Conservation (phyloP, 2,329 filamentous ascomycete species). For the Pseudocercospora macadamiae region DNA sequence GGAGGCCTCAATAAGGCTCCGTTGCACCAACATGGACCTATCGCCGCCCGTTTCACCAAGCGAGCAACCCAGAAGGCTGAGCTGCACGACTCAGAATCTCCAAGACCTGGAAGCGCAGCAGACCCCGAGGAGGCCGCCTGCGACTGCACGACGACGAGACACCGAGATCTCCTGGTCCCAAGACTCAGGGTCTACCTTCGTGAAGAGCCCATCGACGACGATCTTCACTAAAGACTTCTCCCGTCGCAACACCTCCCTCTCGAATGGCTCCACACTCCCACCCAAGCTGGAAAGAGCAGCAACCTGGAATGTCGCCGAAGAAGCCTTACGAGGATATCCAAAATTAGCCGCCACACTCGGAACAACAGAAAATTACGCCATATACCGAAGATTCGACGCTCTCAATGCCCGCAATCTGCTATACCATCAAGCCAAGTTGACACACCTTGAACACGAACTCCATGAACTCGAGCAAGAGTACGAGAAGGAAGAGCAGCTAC, state of each 20-base stretch:
- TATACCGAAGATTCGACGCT: constrained; percentile 30
- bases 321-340: constrained; percentile 28
- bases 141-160: constrained; percentile 6
- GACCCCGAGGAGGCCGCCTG: background rate
- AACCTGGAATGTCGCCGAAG: constrained; percentile 18
- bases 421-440: constrained; percentile 33
- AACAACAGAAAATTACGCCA: constrained; percentile 24
- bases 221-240: constrained; percentile 5
- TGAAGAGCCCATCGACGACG: constrained; percentile 5
- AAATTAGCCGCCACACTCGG: constrained; percentile 27
- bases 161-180: constrained; percentile 10
- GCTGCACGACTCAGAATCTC: constrained; percentile 1
- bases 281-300: constrained; percentile 15
- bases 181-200: constrained; percentile 7
- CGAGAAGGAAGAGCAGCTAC: constrained; percentile 19
- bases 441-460: constrained; percentile 29
- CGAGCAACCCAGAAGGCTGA: background rate
- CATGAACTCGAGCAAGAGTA: constrained; percentile 24
- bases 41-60: background rate
- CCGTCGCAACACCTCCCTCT: constrained; percentile 18
- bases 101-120: constrained; percentile 9
- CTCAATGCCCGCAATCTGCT: constrained; percentile 32
- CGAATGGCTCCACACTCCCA: constrained; percentile 7
- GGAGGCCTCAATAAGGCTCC: background rate
- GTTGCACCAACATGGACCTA: background rate